Evolutionary conservation across 2,329 filamentous ascomycete genomes (phyloP).

Genomic region (Sporothrix brunneoviolacea): DNA sequence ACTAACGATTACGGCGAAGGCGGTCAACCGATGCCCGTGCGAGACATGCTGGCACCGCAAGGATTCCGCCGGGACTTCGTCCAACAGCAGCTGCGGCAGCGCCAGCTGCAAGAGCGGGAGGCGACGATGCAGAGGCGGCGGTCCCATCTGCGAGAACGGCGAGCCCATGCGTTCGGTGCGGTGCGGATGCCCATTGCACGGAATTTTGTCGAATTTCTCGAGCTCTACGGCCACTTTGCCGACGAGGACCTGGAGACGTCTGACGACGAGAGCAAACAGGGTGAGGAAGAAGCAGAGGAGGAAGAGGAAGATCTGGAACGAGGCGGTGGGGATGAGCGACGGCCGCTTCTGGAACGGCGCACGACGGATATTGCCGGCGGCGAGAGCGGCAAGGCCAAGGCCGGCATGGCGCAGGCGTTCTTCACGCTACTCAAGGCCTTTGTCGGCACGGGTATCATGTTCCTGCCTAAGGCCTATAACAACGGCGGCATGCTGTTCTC

Average conservation of each 20-base stretch:
- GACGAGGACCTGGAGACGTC: slow-evolving; percentile 60
- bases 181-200: slow-evolving; percentile 49
- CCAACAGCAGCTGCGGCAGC: slow-evolving; percentile 26
- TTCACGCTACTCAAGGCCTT: slow-evolving; percentile 75
- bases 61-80: slow-evolving; percentile 44
- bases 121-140: slow-evolving; percentile 14
- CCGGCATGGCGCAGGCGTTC: slow-evolving; percentile 65
- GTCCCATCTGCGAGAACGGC: slow-evolving; percentile 12
- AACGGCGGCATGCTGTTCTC: slow-evolving; percentile 75
- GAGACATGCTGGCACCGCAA: slow-evolving; percentile 35
- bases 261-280: slow-evolving; percentile 45
- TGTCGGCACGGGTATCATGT: slow-evolving; percentile 76
- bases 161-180: slow-evolving; percentile 11
- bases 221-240: slow-evolving; percentile 70
- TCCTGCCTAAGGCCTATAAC: slow-evolving; percentile 70
- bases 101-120: slow-evolving; percentile 30
- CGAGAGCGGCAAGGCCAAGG: slow-evolving; percentile 44
- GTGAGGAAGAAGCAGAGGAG: slow-evolving; percentile 28
- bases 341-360: slow-evolving; percentile 9
- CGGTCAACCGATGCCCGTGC: slow-evolving; percentile 21
- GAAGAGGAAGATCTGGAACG: slow-evolving; percentile 24
- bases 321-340: slow-evolving; percentile 21
- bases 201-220: slow-evolving; percentile 69
- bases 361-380: background rate
- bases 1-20: slow-evolving; percentile 5